Base-by-base conservation (phyloP, 2,329 filamentous ascomycete species). In the Penicillium janthinellum region DNA sequence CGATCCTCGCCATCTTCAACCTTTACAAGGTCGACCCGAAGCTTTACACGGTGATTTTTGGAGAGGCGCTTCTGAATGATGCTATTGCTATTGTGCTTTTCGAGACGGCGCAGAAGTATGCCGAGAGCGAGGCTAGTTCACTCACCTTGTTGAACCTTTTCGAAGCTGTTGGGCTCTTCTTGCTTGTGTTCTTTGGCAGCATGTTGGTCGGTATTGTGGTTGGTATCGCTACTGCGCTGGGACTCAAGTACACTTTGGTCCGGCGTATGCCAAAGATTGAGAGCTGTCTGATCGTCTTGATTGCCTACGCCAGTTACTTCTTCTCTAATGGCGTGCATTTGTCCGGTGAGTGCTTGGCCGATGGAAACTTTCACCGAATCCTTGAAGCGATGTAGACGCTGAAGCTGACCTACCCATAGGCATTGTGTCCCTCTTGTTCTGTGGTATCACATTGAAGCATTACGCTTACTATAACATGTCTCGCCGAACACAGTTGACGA, bases 391-490 rank as follows among this genome's bases (percentile, higher is more conserved):
- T 22, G 4, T 4, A 39, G 15, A 20, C 4, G 2, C 15, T 11
- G 39, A 28, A 17, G 54, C 58, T 68, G 55, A 56, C 62, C 63
- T 35, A 17, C 10, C n/a, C n/a, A 15, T n/a, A 95, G 92, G 93
- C 67, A 99, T 99, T 70, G 95, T 99, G 67, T 96, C 95, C 25
- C 75, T 99, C 59, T 83, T 99, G 1, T 99, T 99, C 81, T 99
- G 95, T 76, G 95, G 95, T 57, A 99, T 99, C 68, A 98, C 95
- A 11, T 82, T 99, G 64, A 99, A 99, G 78, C 95, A 99, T 75
- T 99, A 99, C 72, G 95, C 95, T 63, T 99, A 99, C 79, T 97
- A 98, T 83, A 99, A 99, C 81, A 99, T 99, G 95, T 99, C 95
- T 34, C 88, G 95, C 51, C 89, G 95, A 63, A 98, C 95, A 1